A percentile compares a stretch with the other conserved stretches of the same genome.
Conservation (phyloP, 371 early-diverging fungal genomes). For the Blastocladiella emersonii region DNA sequence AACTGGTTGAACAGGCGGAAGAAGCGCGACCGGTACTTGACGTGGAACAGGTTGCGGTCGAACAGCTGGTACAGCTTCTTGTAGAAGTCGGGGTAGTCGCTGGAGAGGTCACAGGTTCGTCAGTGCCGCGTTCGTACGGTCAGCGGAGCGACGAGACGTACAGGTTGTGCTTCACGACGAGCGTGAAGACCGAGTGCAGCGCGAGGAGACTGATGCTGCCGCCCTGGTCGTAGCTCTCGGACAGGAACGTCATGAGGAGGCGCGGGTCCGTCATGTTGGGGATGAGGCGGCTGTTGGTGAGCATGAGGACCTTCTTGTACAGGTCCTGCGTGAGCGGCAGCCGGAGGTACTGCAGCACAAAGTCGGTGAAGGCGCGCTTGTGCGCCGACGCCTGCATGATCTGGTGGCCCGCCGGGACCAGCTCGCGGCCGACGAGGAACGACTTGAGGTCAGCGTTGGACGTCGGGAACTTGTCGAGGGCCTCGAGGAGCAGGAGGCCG, state of each 20-base stretch:
- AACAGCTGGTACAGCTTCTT: constrained; percentile 76
- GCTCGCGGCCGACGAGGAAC: not conserved
- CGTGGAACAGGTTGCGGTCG: constrained; percentile 71
- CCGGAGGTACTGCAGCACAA: constrained; percentile 66
- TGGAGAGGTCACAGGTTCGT: too few species aligned
- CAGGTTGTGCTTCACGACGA: constrained; percentile 80
- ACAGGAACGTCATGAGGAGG: constrained; percentile 78
- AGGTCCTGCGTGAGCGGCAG: constrained; percentile 50
- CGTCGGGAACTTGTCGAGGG: constrained; percentile 15
- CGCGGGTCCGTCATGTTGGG: constrained; percentile 65
- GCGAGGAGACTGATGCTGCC: constrained; percentile 78
- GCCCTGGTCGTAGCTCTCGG: constrained; percentile 64
- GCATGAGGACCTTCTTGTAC: constrained; percentile 62
- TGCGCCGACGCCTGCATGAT: constrained; percentile 17
- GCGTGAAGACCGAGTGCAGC: constrained; percentile 77
- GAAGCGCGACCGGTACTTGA: constrained; percentile 84
- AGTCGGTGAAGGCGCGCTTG: constrained; percentile 45
- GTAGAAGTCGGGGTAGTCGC: constrained; percentile 93
- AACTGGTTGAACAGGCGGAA: constrained; percentile 76
- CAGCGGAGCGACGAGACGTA: constrained; percentile 24
- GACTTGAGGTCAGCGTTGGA: not conserved
- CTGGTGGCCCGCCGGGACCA: not conserved
- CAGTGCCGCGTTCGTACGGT: too few species aligned
- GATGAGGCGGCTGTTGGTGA: constrained; percentile 70
- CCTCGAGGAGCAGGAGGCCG: constrained; percentile 36